Evolutionary conservation across 140 eudicot species (phyloP).

Genomic region (Oenanthe javanica): DNA sequence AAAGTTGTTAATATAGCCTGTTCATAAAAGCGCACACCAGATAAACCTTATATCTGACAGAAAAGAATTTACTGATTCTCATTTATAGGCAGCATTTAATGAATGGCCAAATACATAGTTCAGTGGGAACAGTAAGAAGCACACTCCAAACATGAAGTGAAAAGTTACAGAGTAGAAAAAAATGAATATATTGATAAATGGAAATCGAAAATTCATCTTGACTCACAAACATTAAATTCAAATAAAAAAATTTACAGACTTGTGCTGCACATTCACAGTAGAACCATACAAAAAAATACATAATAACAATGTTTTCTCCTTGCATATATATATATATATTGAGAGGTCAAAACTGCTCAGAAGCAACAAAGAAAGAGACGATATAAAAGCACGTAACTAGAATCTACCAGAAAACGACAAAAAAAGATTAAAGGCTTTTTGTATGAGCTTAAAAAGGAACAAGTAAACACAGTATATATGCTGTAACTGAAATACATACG

Average conservation of each 20-base stretch:
- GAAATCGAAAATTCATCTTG: background rate
- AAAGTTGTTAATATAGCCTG: constrained; percentile 17
- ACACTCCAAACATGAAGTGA: background rate
- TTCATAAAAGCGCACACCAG: background rate
- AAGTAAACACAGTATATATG: constrained; percentile 11
- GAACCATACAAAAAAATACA: background rate
- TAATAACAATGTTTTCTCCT: background rate
- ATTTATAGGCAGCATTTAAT: background rate
- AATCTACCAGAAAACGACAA: background rate
- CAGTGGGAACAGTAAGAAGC: background rate
- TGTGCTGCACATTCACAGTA: background rate
- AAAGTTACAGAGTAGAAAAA: background rate
- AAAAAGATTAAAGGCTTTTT: background rate
- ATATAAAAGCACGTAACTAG: background rate
- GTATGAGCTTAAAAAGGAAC: constrained; percentile 5
- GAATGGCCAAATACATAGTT: constrained; percentile 5
- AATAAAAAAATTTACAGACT: background rate
- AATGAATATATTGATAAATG: background rate
- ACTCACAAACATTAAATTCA: background rate
- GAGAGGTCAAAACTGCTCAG: background rate
- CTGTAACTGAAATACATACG: constrained; percentile 57
- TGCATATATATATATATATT: background rate
- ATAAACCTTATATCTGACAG: background rate
- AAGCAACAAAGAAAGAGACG: background rate
- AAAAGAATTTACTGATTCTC: background rate